Evolutionary conservation across 805 yeast genomes (phyloP), one percentile per base, ranked within the genome.

Genomic region (Zygoascus bituminiphila): DNA sequence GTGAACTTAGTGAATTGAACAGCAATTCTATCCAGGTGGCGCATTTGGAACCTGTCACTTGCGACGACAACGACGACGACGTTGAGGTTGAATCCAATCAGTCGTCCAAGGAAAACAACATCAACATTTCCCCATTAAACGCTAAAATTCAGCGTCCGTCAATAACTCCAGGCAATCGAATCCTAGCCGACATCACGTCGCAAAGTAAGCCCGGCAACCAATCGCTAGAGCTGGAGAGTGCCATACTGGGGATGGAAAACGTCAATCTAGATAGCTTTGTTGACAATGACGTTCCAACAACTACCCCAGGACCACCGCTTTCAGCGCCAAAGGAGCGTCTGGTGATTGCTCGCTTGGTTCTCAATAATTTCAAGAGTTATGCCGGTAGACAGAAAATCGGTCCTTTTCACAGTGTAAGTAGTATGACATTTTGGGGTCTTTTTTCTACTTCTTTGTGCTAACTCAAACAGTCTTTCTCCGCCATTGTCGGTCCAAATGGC

Each of bases 401-500:
- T 0, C 99, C 99, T 0, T 93, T 93, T 65, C 84, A 93, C 49
- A 61, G 62, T 33, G 64, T 61, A 54, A 40, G 64, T 53, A 8
- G 31, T n/a, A n/a, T 10, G 6, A 10, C 40, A 2, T 31, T 17
- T 36, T 38, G 31, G 12, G 8, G 20, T 21, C 40, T 37, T 24
- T 12, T 26, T 23, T 22, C 31, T 8, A 19, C 23, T 21, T 19
- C 9, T 8, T 37, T 10, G 19, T 31, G 33, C 15, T 5, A 33
- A 10, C 43, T 33, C 23, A 22, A 31, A 26, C 14, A 89, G 33
- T 87, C 94, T 4, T 94, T 93, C 61, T 86, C 96, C 9, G 98
- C 99, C 0, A 95, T 93, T 9, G 97, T 93, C 12, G 99, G 99
- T 0, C 98, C 98, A 4, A 93, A 93, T 64, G 99, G 99, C 7